phyloP scores from a whole-genome alignment of 2,329 filamentous ascomycete species.

The Alternaria alternata region DNA sequence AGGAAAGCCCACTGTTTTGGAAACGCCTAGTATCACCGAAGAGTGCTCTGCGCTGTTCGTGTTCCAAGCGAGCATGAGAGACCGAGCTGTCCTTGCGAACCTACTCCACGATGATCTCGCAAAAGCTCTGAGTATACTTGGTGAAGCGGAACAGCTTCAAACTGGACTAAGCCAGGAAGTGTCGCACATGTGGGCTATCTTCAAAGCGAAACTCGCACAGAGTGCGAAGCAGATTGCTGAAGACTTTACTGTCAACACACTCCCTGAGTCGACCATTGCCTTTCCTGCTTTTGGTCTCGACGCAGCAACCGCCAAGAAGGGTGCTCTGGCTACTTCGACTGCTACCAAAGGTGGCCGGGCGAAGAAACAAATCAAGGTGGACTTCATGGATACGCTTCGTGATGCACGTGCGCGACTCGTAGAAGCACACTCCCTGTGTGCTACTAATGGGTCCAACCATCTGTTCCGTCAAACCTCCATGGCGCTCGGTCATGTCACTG shows the following conservation, averaged over 20 bases:
- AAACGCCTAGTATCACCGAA: constrained; percentile 29
- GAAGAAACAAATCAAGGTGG: constrained; percentile 35
- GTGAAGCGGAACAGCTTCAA: constrained; percentile 34
- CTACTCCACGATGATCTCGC: constrained; percentile 43
- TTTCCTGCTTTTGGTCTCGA: constrained; percentile 70
- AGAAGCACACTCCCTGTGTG: constrained; percentile 66
- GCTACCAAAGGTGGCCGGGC: constrained; percentile 26
- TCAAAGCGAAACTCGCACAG: constrained; percentile 72
- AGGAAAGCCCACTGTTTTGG: constrained; percentile 6
- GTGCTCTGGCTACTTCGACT: constrained; percentile 14
- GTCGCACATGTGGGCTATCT: constrained; percentile 67
- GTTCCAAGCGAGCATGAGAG: constrained; percentile 59
- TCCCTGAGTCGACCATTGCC: constrained; percentile 92
- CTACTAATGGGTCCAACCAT: constrained; percentile 62
- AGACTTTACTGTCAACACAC: constrained; percentile 85
- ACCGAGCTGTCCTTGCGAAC: constrained; percentile 59
- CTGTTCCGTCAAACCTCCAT: constrained; percentile 62
- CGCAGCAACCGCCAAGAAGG: constrained; percentile 23
- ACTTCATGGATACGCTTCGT: constrained; percentile 67
- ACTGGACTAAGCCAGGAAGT: constrained; percentile 53
- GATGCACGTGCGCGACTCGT: constrained; percentile 72
- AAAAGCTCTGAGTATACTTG: constrained; percentile 39
- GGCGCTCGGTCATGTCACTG: constrained; percentile 48
- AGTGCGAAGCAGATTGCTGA: constrained; percentile 76
- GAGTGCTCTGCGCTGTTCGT: constrained; percentile 52